Evolutionary conservation across 345 rosid species (phyloP).

Genomic region (Heritiera littoralis): DNA sequence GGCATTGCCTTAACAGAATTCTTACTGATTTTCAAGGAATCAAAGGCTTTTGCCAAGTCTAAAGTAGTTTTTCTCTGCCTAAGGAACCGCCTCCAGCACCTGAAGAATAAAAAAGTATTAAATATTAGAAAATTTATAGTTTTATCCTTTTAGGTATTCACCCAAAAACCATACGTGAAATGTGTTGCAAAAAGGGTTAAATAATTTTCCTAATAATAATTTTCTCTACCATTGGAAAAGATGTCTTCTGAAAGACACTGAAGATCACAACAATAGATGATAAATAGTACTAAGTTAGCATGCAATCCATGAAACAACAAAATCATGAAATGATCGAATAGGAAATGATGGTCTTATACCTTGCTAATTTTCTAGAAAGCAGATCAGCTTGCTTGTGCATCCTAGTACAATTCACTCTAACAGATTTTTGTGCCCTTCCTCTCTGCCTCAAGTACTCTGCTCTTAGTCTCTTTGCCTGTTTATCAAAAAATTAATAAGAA

Average conservation of each 20-base stretch:
- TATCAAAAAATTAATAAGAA: slow-evolving; percentile 25
- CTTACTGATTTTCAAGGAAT: slow-evolving; percentile 60
- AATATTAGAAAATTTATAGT: background rate
- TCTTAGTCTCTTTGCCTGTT: slow-evolving; percentile 81
- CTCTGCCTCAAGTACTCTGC: slow-evolving; percentile 92
- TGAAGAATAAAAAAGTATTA: slow-evolving; percentile 31
- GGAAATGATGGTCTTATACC: slow-evolving; percentile 37
- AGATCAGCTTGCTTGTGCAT: slow-evolving; percentile 75
- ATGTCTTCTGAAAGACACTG: background rate
- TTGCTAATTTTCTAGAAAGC: slow-evolving; percentile 76
- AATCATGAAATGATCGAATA: background rate
- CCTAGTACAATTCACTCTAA: slow-evolving; percentile 45
- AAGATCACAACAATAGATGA: background rate
- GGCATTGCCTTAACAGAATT: slow-evolving; percentile 56
- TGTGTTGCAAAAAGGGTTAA: background rate
- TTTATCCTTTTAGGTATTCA: background rate
- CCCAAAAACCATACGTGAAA: background rate
- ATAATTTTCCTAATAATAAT: background rate
- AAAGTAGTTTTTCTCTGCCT: slow-evolving; percentile 65
- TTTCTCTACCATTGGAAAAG: background rate
- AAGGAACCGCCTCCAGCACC: slow-evolving; percentile 90
- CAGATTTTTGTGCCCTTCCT: slow-evolving; percentile 57
- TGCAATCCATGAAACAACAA: background rate
- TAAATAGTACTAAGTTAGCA: slow-evolving; percentile 9
- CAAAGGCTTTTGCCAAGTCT: slow-evolving; percentile 67